A percentile compares a stretch with the other conserved stretches of the same genome.
Evolutionary conservation across 2,329 filamentous ascomycete species (phyloP).

Genomic region (Talaromyces sp.): DNA sequence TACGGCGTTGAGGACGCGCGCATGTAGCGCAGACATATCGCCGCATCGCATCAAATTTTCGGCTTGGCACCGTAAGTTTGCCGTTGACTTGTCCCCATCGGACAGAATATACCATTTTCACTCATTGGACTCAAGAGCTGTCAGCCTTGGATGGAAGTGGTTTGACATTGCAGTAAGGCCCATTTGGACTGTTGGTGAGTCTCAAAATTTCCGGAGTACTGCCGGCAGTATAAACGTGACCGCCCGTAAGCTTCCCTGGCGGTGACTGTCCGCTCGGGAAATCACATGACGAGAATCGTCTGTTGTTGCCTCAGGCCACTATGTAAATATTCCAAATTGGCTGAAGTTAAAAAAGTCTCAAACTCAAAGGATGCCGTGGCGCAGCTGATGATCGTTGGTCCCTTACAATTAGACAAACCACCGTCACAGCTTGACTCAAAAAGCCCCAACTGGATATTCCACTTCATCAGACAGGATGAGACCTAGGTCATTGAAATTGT

Average conservation of each 20-base stretch:
- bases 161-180: neutral
- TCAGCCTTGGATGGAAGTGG: neutral
- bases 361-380: neutral
- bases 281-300: neutral
- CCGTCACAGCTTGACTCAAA: neutral
- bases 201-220: conserved; percentile 14
- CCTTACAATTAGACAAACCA: neutral
- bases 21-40: conserved; percentile 19
- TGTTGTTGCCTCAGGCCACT: neutral
- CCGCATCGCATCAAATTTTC: conserved; percentile 6
- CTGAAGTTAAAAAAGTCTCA: neutral
- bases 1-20: conserved; percentile 18
- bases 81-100: conserved; percentile 2
- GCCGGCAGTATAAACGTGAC: conserved; percentile 7
- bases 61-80: neutral
- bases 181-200: neutral
- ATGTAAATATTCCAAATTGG: neutral
- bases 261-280: neutral
- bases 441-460: neutral
- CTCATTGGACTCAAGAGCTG: neutral
- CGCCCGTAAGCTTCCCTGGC: neutral
- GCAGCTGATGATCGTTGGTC: neutral
- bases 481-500: neutral
- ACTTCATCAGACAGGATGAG: neutral
- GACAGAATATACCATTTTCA: conserved; percentile 7